Evolutionary conservation across 2,329 filamentous ascomycete genomes (phyloP).

Genomic region (Colletotrichum liaoningense): DNA sequence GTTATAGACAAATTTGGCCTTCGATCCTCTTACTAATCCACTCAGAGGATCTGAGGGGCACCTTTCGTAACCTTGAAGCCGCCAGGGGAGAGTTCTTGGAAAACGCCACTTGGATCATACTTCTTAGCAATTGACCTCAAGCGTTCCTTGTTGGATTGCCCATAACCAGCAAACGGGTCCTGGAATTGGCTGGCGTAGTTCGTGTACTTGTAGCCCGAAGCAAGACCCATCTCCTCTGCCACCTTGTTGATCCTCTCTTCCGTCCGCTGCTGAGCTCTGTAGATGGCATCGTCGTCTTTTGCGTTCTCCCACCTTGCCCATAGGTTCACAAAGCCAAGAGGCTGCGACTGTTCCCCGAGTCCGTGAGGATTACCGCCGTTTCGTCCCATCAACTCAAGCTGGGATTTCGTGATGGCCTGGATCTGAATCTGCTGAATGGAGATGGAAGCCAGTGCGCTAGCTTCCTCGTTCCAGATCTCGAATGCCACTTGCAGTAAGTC

Average conservation of each 20-base stretch:
- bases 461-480: slow-evolving; percentile 31
- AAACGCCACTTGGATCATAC: slow-evolving; percentile 51
- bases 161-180: slow-evolving; percentile 53
- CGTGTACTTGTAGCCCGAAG: slow-evolving; percentile 54
- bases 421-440: slow-evolving; percentile 42
- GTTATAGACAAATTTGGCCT: too few relatives aligned
- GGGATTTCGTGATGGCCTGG: slow-evolving; percentile 53
- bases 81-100: slow-evolving; percentile 49
- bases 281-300: slow-evolving; percentile 47
- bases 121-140: slow-evolving; percentile 45
- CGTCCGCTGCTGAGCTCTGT: slow-evolving; percentile 41
- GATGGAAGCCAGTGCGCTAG: slow-evolving; percentile 33
- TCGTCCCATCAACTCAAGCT: slow-evolving; percentile 44
- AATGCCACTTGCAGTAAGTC: background rate
- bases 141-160: slow-evolving; percentile 48
- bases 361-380: slow-evolving; percentile 47
- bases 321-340: slow-evolving; percentile 38
- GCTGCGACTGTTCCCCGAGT: slow-evolving; percentile 38
- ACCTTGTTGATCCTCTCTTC: slow-evolving; percentile 41
- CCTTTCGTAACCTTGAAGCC: slow-evolving; percentile 50
- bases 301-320: slow-evolving; percentile 42
- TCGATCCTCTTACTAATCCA: too few relatives aligned
- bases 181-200: slow-evolving; percentile 56
- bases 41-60: background rate
- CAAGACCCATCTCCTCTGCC: slow-evolving; percentile 45